Base-by-base conservation (phyloP, 2,329 filamentous ascomycete species). In the Fusarium penzigii region DNA sequence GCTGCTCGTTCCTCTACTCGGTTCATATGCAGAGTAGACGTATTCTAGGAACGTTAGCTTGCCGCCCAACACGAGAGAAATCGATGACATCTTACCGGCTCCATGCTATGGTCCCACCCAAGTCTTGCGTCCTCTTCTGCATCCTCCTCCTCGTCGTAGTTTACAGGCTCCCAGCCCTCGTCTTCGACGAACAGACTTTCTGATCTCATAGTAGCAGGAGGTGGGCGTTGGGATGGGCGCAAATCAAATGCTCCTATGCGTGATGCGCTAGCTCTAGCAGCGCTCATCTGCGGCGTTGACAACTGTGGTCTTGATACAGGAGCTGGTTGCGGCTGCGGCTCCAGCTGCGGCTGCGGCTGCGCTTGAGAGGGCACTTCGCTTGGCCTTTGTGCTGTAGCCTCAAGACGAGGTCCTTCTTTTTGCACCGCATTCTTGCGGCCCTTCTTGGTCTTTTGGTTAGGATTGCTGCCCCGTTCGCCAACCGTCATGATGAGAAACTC, bases 401-500 rank as follows among this genome's bases (percentile, higher is more conserved):
- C 79, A 32, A 83, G 70, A 42, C 73, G 74, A 13, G 76, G 75
- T 4, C 69, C 68, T 8, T 60, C 59, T 16, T 48, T 61, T 46
- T 65, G 67, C 13, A 68, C 62, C 17, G 70, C 65, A 29, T 69
- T 68, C 58, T 77, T 81, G 42, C 71, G 69, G 0, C 70, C 67
- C 54, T 75, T 81, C 57, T 76, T 81, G 42, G 74, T 74, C 64
- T 76, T 80, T 53, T 78, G 78, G 11, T 68, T 69, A 6, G 75
- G 69, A 42, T 77, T 78, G 29, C 72, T 78, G 46, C 77, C 76
- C 52, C 78, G 77, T 59, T 91, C 88, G 13, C 89, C 89, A 9
- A 88, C 84, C 1, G 89, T 93, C 88, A 92, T 92, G 54, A 93
- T 79, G 41, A 91, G 87, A 62, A 92, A 92, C 58, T 92, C 87